Conservation (phyloP, 495 filamentous ascomycete genomes). For the Tetracladium marchalianum region DNA sequence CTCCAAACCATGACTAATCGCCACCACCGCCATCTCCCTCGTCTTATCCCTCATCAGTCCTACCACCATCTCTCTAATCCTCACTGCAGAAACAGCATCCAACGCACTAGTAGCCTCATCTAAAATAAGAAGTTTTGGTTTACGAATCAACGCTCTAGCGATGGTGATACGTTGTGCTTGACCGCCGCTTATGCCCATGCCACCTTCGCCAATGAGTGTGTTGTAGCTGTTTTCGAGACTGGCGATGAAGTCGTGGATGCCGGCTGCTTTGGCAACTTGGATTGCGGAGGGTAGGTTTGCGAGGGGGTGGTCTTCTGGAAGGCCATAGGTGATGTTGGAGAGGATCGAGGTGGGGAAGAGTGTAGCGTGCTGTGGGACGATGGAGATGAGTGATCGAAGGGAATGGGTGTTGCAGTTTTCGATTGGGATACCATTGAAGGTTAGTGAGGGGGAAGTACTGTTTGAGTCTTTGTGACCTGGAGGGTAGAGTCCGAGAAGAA, state of each 20-base stretch:
- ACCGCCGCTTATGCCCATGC: constrained; percentile 65
- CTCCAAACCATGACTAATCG: constrained; percentile 68
- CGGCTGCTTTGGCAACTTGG: constrained; percentile 54
- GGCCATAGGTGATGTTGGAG: constrained; percentile 75
- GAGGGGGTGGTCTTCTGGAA: constrained; percentile 30
- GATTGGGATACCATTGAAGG: constrained; percentile 46
- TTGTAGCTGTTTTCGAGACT: constrained; percentile 65
- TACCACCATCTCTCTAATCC: constrained; percentile 54
- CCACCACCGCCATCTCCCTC: constrained; percentile 45
- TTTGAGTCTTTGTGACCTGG: constrained; percentile 23
- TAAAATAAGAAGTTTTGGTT: constrained; percentile 62
- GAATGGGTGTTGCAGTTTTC: constrained; percentile 44
- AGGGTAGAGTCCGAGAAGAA: constrained; percentile 61
- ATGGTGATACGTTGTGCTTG: constrained; percentile 79
- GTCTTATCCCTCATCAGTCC: constrained; percentile 35
- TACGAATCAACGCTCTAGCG: constrained; percentile 64
- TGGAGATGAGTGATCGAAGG: constrained; percentile 57
- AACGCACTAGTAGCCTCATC: constrained; percentile 84
- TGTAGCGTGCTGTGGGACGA: constrained; percentile 71
- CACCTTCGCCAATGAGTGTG: constrained; percentile 71
- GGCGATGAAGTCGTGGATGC: constrained; percentile 71
- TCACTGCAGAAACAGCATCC: constrained; percentile 58
- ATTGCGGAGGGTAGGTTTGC: constrained; percentile 36
- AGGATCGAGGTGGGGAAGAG: constrained; percentile 66
- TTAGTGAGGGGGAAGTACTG: constrained; percentile 34